phyloP scores from a whole-genome alignment of 139 green algal genomes.

The Micractinium conductrix region DNA sequence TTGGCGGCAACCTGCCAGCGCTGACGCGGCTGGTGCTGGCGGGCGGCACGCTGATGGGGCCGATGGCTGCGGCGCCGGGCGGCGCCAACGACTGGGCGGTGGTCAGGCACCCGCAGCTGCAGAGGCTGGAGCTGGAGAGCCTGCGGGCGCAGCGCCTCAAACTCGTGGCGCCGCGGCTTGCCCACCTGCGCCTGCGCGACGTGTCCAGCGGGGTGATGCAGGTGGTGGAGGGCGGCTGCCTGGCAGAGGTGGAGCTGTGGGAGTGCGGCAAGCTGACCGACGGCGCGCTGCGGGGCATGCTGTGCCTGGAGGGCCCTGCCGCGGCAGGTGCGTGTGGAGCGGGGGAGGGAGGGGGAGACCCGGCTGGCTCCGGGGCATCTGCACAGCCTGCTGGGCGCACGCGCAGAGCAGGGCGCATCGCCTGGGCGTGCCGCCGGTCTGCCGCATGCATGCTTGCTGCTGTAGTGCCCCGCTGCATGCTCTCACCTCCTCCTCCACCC shows the following conservation, averaged over 20 bases:
- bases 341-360: no score
- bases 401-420: no score
- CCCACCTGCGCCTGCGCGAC: conserved; percentile 12
- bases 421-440: no score
- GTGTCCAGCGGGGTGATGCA: neutral
- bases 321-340: neutral
- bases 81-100: neutral
- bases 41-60: neutral
- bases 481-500: neutral
- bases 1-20: conserved; percentile 9
- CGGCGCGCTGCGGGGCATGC: neutral
- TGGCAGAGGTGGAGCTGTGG: neutral
- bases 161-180: neutral
- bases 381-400: no score
- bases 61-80: no score
- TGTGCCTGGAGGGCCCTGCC: conserved; percentile 6
- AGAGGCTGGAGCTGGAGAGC: conserved; percentile 8
- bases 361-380: no score
- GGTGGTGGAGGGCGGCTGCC: neutral
- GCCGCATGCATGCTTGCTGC: no score
- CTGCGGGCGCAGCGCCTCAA: neutral
- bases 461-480: no score
- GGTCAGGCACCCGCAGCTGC: neutral
- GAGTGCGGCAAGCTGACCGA: conserved; percentile 21
- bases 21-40: conserved; percentile 36